Evolutionary conservation across 176 grass and related monocot genomes (phyloP).

Genomic region (Urochloa ruziziensis): DNA sequence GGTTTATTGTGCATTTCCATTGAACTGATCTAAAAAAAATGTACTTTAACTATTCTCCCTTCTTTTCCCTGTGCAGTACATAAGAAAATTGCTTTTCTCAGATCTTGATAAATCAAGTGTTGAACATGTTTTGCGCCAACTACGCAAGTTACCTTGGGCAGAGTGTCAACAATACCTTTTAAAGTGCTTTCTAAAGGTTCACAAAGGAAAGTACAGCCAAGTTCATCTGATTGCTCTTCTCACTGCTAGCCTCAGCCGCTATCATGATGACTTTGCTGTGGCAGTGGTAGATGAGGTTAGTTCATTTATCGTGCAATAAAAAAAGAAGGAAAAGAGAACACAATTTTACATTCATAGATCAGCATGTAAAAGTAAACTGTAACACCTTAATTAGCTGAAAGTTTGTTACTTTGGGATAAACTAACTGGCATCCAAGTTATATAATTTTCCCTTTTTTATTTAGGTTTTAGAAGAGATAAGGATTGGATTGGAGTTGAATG

Average conservation of each 20-base stretch:
- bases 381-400: background rate
- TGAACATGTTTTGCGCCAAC: slow-evolving; percentile 88
- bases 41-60: slow-evolving; percentile 19
- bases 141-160: slow-evolving; percentile 96
- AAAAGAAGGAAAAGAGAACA: background rate
- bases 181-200: slow-evolving; percentile 98
- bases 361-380: background rate
- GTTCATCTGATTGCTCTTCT: slow-evolving; percentile 91
- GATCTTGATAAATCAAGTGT: slow-evolving; percentile 91
- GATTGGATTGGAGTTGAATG: slow-evolving; percentile 87
- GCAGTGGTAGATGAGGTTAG: slow-evolving; percentile 89
- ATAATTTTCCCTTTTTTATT: slow-evolving; percentile 29
- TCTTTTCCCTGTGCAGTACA: slow-evolving; percentile 63
- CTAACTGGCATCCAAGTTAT: slow-evolving; percentile 19
- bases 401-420: slow-evolving; percentile 14
- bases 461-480: slow-evolving; percentile 98
- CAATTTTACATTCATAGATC: background rate
- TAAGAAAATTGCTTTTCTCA: slow-evolving; percentile 93
- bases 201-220: slow-evolving; percentile 98
- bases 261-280: slow-evolving; percentile 89
- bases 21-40: slow-evolving; percentile 12
- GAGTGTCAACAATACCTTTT: slow-evolving; percentile 87
- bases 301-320: slow-evolving; percentile 11
- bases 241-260: slow-evolving; percentile 78
- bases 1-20: slow-evolving; percentile 10